These are phyloP conservation scores for Pyrenula aspistea DNA, from an alignment of 495 filamentous ascomycete species.

Conservation along the genomic window DNA sequence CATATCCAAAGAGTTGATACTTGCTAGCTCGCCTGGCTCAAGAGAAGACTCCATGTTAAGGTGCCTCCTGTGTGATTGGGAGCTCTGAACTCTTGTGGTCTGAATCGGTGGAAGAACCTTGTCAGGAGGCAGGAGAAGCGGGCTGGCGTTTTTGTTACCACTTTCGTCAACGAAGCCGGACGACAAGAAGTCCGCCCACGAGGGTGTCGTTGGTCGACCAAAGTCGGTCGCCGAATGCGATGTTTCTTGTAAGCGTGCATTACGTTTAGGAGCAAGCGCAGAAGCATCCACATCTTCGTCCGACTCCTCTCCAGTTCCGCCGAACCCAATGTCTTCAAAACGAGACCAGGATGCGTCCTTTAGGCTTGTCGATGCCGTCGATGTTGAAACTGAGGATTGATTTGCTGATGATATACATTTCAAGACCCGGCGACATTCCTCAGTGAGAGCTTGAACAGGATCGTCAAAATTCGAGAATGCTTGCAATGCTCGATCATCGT, in stretches of 20 bases:
- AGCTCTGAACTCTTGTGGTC: slow-evolving; percentile 60
- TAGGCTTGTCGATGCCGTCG: slow-evolving; percentile 56
- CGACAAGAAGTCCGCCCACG: slow-evolving; percentile 94
- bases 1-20: slow-evolving; percentile 71
- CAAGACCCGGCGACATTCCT: slow-evolving; percentile 86
- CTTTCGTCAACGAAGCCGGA: slow-evolving; percentile 78
- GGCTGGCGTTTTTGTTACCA: slow-evolving; percentile 32
- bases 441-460: slow-evolving; percentile 74
- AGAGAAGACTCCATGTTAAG: slow-evolving; percentile 51
- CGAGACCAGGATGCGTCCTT: slow-evolving; percentile 88
- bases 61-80: slow-evolving; percentile 70
- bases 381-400: slow-evolving; percentile 58
- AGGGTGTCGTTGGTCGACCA: slow-evolving; percentile 85
- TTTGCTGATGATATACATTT: slow-evolving; percentile 80
- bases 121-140: slow-evolving; percentile 73
- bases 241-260: not conserved
- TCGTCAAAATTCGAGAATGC: slow-evolving; percentile 83
- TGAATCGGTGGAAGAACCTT: slow-evolving; percentile 83
- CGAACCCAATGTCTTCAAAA: slow-evolving; percentile 92
- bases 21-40: slow-evolving; percentile 88
- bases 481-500: slow-evolving; percentile 70
- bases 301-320: slow-evolving; percentile 59
- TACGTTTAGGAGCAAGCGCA: slow-evolving; percentile 16
- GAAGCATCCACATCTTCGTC: slow-evolving; percentile 38
- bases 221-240: slow-evolving; percentile 35